Evolutionary conservation across 441 rosid species (phyloP).

Genomic region (Brassica hybrid): DNA sequence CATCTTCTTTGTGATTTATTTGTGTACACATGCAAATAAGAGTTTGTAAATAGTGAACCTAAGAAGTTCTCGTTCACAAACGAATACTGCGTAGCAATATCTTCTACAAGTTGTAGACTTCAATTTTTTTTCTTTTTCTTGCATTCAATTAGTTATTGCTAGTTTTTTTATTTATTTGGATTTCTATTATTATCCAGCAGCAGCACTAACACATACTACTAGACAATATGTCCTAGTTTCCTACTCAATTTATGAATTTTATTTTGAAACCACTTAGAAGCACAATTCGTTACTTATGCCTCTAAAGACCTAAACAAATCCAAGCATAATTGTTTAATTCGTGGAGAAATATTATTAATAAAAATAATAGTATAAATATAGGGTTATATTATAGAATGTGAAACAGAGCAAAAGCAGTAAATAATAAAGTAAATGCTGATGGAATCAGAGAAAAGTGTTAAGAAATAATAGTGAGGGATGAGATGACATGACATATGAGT

Average conservation of each 20-base stretch:
- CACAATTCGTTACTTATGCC: neutral
- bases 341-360: neutral
- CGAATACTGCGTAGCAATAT: neutral
- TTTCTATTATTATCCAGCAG: neutral
- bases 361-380: neutral
- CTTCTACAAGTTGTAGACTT: neutral
- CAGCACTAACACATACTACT: neutral
- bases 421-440: conserved; percentile 9
- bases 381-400: conserved; percentile 26
- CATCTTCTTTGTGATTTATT: neutral
- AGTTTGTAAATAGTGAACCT: neutral
- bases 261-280: neutral
- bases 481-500: conserved; percentile 11
- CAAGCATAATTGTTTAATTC: neutral
- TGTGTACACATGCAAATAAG: neutral
- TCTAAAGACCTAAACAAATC: neutral
- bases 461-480: conserved; percentile 1
- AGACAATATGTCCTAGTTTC: neutral
- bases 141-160: neutral
- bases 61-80: neutral
- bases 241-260: neutral
- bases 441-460: conserved; percentile 25
- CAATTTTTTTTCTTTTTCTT: no score
- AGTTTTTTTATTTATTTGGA: neutral
- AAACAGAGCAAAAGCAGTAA: conserved; percentile 38